phyloP scores from a whole-genome alignment of 140 eudicot genomes.

The Ambrosia hybrid region DNA sequence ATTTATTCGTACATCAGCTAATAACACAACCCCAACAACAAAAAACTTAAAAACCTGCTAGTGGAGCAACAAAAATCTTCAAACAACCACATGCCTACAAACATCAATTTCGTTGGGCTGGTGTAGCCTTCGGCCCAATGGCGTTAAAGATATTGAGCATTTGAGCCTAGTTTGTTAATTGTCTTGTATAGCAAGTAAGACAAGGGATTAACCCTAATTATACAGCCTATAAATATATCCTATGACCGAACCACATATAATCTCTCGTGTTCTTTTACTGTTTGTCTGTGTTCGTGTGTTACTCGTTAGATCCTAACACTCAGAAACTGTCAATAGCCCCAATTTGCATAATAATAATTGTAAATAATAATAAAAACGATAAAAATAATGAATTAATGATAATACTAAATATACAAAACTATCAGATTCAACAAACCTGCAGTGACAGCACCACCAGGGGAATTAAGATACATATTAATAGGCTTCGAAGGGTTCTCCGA shows the following conservation, averaged over 20 bases:
- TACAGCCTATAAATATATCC: too few relatives aligned
- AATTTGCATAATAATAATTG: constrained; percentile 2
- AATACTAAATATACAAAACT: neutral
- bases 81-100: neutral
- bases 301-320: too few relatives aligned
- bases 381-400: neutral
- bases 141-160: too few relatives aligned
- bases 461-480: constrained; percentile 79
- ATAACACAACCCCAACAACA: neutral
- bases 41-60: neutral
- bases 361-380: too few relatives aligned
- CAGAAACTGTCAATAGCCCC: neutral
- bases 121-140: too few relatives aligned
- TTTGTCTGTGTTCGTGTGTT: too few relatives aligned
- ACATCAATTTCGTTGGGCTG: neutral
- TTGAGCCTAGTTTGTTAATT: too few relatives aligned
- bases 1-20: too few relatives aligned
- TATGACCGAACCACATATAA: neutral
- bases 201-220: too few relatives aligned
- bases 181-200: too few relatives aligned
- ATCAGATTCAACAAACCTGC: constrained; percentile 46
- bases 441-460: constrained; percentile 90
- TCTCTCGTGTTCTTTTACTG: too few relatives aligned
- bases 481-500: constrained; percentile 92
- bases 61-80: neutral